A percentile compares a stretch with the other conserved stretches of the same genome.
These are phyloP conservation scores for Aspergillus versicolor DNA, from an alignment of 2,329 filamentous ascomycete species.

Conservation along the genomic window DNA sequence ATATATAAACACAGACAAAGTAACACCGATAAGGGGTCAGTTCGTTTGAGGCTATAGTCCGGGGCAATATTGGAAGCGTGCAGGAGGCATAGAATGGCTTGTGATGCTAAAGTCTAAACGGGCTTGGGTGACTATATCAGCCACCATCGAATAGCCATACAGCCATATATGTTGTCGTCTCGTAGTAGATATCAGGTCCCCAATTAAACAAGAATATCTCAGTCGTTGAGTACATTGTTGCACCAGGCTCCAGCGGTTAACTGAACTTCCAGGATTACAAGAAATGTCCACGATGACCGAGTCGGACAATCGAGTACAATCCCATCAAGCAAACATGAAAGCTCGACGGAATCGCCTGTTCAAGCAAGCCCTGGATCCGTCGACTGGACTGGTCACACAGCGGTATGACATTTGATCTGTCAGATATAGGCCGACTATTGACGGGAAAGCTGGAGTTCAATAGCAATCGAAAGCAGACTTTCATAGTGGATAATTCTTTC, in stretches of 20 bases:
- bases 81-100: neutral
- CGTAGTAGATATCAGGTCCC: too few species aligned
- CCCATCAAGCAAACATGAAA: too few species aligned
- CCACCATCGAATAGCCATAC: neutral
- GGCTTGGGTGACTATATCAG: neutral
- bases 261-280: too few species aligned
- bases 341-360: neutral
- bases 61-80: neutral
- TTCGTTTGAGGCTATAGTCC: neutral
- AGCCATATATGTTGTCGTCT: too few species aligned
- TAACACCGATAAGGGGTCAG: neutral
- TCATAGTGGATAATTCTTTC: neutral
- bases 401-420: neutral
- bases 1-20: slow-evolving; percentile 2
- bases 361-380: neutral
- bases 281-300: too few species aligned
- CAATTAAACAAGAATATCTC: neutral
- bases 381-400: neutral
- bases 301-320: too few species aligned
- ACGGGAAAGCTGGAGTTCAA: neutral
- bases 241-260: too few species aligned
- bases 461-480: neutral
- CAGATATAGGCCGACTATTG: slow-evolving; percentile 7
- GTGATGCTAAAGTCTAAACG: neutral
- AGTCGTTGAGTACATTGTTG: neutral